These are phyloP conservation scores for Phoenix roebelenii DNA, from an alignment of 176 grass and related monocot species.

Conservation along the genomic window DNA sequence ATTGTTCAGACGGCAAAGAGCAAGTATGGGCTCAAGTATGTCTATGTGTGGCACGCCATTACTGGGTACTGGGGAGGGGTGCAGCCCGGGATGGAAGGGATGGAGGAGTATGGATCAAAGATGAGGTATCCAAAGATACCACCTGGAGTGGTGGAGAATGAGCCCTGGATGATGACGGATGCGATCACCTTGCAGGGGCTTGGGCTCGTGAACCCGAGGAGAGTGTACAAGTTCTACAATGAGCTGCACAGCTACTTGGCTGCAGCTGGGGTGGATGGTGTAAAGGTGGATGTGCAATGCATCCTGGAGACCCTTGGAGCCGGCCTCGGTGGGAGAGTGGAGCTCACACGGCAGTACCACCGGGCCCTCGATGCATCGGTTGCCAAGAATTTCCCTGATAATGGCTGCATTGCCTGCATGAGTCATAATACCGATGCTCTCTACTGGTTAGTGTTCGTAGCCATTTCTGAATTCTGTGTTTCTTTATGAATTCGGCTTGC, in stretches of 20 bases:
- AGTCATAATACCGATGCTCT: conserved; percentile 88
- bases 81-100: conserved; percentile 41
- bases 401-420: conserved; percentile 98
- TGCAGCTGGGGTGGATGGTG: conserved; percentile 64
- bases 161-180: conserved; percentile 74
- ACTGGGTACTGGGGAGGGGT: conserved; percentile 98
- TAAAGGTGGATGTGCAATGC: conserved; percentile 96
- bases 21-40: conserved; percentile 82
- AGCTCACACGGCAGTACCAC: conserved; percentile 69
- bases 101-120: conserved; percentile 50
- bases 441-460: conserved; percentile 44
- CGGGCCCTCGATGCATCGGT: conserved; percentile 78
- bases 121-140: conserved; percentile 72
- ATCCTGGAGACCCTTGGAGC: conserved; percentile 78
- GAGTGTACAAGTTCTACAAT: conserved; percentile 90
- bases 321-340: conserved; percentile 63
- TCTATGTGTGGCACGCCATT: conserved; percentile 97
- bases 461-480: no score
- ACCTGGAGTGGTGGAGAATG: conserved; percentile 66
- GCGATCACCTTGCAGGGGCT: conserved; percentile 67
- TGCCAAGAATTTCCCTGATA: conserved; percentile 73
- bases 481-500: neutral
- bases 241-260: conserved; percentile 85
- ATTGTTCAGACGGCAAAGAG: conserved; percentile 58
- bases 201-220: conserved; percentile 72